Conservation (phyloP, 73 alveolate genomes). For the Tetrahymena borealis region DNA sequence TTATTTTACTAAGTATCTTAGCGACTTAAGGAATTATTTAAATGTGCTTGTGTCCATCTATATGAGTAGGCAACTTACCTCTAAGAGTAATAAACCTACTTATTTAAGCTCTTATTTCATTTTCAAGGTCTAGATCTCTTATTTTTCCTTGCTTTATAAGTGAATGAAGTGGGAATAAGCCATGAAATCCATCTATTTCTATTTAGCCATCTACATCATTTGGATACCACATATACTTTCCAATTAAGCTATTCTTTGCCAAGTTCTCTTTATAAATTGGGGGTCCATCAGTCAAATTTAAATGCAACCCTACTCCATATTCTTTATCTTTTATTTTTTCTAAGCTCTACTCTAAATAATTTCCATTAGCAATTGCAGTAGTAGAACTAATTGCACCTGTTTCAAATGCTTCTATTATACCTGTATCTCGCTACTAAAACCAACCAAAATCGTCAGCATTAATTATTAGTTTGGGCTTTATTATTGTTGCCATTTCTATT, state of each 20-base stretch:
- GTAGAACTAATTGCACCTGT: not conserved
- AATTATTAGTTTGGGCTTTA: not conserved
- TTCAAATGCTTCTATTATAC: not conserved
- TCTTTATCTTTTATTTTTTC: not conserved
- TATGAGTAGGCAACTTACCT: not conserved
- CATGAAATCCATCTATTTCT: not conserved
- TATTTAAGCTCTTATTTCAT: not conserved
- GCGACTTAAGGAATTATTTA: not conserved
- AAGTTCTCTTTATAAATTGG: not conserved
- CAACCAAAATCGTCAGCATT: not conserved
- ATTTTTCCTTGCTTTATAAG: not conserved
- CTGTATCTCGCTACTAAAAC: not conserved
- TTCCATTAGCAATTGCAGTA: not conserved
- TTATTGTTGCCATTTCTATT: not conserved
- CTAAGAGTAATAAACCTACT: not conserved
- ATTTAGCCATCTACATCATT: not conserved
- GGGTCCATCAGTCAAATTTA: not conserved
- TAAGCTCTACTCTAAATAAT: not conserved
- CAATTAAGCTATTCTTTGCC: not conserved
- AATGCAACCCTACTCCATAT: not conserved
- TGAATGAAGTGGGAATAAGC: not conserved
- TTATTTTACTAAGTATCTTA: not conserved
- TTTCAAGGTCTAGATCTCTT: not conserved
- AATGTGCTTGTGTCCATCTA: not conserved
- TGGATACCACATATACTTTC: not conserved